Evolutionary conservation across 2,329 filamentous ascomycete genomes (phyloP), one percentile per base, ranked within the genome.

Genomic region (Neofusicoccum kwambonambiense): DNA sequence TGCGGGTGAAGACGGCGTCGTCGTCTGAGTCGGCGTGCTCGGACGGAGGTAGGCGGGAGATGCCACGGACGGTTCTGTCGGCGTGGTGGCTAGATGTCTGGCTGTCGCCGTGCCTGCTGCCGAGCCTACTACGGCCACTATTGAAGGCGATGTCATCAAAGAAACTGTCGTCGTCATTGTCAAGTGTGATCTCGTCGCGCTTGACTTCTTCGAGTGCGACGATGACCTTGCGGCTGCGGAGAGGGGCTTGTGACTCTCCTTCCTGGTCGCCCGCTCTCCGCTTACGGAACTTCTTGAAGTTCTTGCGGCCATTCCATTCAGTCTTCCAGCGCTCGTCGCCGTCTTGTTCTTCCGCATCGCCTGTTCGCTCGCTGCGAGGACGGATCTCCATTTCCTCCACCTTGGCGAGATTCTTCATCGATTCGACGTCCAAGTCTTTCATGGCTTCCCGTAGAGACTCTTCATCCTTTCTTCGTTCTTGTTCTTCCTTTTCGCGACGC

Each of bases 261-360:
- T 42, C 77, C 67, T 65, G 68, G 45, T 54, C 69, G 22, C 71
- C 75, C 45, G 76, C 72, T 5, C 77, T 88, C 62, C 86, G 82
- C 63, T 82, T 83, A 22, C 84, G 83, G 73, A 99, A 99, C 70
- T 87, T 90, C 76, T 99, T 99, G 80, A 97, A 99, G 73, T 99
- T 98, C 77, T 92, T 94, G 49, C 94, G 85, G 0, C 94, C 95
- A 74, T 97, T 96, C 95, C 95, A 99, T 44, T 84, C 84, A 0
- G 92, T 88, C 69, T 97, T 87, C 93, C 94, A 97, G 45, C 91
- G 84, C 13, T 41, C 62, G 4, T 88, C 86, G 39, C 76, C 76
- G n/a, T 79, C 74, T 17, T 72, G 75, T 61, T 78, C 69, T n/a
- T 78, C 71, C 11, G n/a, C 3, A 5, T 37, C 19, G 69, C 67